Conservation (phyloP, 2,329 filamentous ascomycete species). For the Botrytis paeoniae region DNA sequence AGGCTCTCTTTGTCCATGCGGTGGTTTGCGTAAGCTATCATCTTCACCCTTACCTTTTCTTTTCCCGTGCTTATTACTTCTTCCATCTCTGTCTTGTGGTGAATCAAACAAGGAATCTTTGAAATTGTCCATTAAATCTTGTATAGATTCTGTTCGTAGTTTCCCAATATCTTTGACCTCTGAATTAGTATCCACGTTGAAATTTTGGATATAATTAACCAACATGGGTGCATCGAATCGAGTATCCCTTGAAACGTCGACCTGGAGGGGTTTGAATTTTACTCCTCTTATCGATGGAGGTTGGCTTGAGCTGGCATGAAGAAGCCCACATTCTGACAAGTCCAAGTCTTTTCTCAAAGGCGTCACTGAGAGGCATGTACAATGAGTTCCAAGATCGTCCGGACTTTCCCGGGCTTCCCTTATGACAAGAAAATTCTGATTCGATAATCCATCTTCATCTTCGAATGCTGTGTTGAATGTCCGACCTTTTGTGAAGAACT, state of each 20-base stretch:
- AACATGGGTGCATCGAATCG: not conserved
- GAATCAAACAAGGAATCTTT: not conserved
- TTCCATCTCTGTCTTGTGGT: not conserved
- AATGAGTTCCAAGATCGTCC: not conserved
- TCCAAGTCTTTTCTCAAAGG: not conserved
- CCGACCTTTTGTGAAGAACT: not conserved
- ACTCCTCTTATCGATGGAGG: not conserved
- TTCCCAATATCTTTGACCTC: constrained; percentile 4
- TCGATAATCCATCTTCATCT: not conserved
- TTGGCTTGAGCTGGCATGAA: not conserved
- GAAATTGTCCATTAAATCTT: constrained; percentile 3
- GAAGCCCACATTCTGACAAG: not conserved
- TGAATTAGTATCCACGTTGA: constrained; percentile 2
- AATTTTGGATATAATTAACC: constrained; percentile 1
- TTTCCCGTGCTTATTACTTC: not conserved
- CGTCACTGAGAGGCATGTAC: not conserved
- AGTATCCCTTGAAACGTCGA: not conserved
- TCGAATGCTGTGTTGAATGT: not conserved
- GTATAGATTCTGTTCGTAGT: not conserved
- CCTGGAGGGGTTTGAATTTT: not conserved
- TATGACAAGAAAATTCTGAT: not conserved
- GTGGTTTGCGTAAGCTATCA: not conserved
- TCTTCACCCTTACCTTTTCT: not conserved
- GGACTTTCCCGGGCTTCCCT: not conserved
- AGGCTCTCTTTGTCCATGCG: not conserved